These are phyloP conservation scores for Thielaviopsis euricoi DNA, from an alignment of 2,329 filamentous ascomycete species.

Conservation along the genomic window DNA sequence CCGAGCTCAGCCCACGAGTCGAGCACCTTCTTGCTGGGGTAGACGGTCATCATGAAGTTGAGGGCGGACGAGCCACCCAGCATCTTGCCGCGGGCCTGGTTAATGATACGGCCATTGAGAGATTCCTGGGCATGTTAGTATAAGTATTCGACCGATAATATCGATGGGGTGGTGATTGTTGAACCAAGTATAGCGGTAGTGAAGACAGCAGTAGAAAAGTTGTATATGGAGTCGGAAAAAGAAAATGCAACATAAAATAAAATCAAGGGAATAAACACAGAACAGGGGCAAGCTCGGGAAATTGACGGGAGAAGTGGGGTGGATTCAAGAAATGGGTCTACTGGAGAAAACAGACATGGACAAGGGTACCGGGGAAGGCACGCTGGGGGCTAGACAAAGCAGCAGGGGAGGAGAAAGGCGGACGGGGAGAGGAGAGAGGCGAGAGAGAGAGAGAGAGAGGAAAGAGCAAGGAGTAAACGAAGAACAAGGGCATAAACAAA, in stretches of 20 bases:
- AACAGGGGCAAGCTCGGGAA: neutral
- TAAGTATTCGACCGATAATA: too few relatives aligned
- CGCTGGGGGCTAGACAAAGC: too few relatives aligned
- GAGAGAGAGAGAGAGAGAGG: neutral
- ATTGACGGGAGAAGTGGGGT: neutral
- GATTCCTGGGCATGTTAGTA: constrained; percentile 6
- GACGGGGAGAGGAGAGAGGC: too few relatives aligned
- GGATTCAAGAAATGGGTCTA: too few relatives aligned
- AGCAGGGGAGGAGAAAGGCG: too few relatives aligned
- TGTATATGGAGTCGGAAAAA: too few relatives aligned
- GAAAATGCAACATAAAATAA: too few relatives aligned
- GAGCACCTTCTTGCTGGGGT: constrained; percentile 4
- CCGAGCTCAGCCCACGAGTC: constrained; percentile 17
- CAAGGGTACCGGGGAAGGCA: neutral
- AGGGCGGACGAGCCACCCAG: constrained; percentile 40
- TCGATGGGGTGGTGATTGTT: too few relatives aligned
- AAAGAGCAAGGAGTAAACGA: neutral
- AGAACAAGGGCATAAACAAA: neutral
- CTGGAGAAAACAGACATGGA: too few relatives aligned
- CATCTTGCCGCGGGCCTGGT: constrained; percentile 32
- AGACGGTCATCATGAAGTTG: constrained; percentile 37
- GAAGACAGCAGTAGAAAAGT: too few relatives aligned
- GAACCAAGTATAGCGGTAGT: too few relatives aligned
- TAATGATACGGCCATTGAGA: constrained; percentile 13
- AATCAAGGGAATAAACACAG: neutral